Evolutionary conservation across 306 rosid genomes (phyloP), one percentile per base, ranked within the genome.

Genomic region (Cicer cuneatum): DNA sequence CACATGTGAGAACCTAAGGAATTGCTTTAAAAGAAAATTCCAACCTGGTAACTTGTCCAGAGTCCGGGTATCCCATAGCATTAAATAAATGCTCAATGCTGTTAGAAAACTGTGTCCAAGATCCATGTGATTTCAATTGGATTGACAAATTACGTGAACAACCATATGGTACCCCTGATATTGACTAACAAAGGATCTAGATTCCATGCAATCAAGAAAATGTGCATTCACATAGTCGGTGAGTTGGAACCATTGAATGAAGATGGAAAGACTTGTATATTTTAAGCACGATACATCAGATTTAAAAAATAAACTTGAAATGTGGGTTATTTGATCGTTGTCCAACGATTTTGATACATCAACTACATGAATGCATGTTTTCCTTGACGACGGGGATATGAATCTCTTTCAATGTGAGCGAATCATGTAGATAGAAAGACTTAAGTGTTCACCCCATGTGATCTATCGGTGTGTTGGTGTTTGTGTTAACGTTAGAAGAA

Each of bases 21-120:
- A 52, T n/a, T 59, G 13, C 63, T 43, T 39, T 41, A 49, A 39
- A 35, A 35, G 43, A 47, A 47, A 47, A 70, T 70, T 78, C 39
- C 72, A 51, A 70, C 21, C 19, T n/a, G 7, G 59, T 62, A 40
- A 62, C 33, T 15, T 62, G 12, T 42, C 8, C 51, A 16, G 2
- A 16, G 29, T 61, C 40, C 39, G n/a, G 5, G 38, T 21, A 45
- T 51, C 18, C 6, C 8, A 65, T 9, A 72, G 53, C 78, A 72
- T 12, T 5, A 10, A 37, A 68, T 9, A 24, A 24, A 33, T 35
- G 47, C 39, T 45, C 47, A 43, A 58, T 60, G 24, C 9, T 52
- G 46, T 41, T 10, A 15, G 24, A 24, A 39, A 51, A 53, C 15
- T 16, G 45, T 0, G 47, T 9, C 45, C 16, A 40, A 52, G 72